Evolutionary conservation across 257 asterid genomes (phyloP), one percentile per base, ranked within the genome.

Genomic region (Nicotiana tabacum): DNA sequence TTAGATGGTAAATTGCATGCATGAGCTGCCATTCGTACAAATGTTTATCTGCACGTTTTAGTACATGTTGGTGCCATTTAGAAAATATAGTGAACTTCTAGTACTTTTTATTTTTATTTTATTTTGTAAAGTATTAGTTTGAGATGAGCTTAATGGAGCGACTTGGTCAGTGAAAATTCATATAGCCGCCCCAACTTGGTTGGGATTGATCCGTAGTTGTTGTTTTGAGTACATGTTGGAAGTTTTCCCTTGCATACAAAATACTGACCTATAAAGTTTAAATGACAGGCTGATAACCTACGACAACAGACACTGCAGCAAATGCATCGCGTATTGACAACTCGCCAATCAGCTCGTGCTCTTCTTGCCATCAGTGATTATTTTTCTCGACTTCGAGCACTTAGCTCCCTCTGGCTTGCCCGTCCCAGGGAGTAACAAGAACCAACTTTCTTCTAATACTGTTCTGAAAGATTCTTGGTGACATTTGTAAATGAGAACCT

Each of bases 291-390:
- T 84, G 99, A 95, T 84, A 93, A 92, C 86, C 83, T 95, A 86
- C 86, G 99, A 84, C 98, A 93, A 87, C 98, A 92, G 83, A 95
- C 99, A 29, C 85, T 95, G 86, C 97, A 95, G 83, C 98, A 94
- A 82, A 91, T 95, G 97, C 99, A 95, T 84, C 93, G 94, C 17
- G 89, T 93, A 86, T 55, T 95, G 85, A 95, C 99, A 12, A 95
- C 99, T 37, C 90, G 98, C 9, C 99, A 95, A 80, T 91, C 98
- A 35, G 98, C 99, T 39, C 98, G 99, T 46, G 99, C 99, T 27
- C 91, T 95, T 43, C 90, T 95, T 68, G 99, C 97, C 1, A 95
- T 95, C 87, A 92, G 86, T 9, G 99, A 93, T 83, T 93, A 93
- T 86, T 93, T 93, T 89, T 93, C 99, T 39, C 91, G 98, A 33